Percentiles rank a stretch among this genome's conserved stretches.
phyloP scores from a whole-genome alignment of 768 basidiomycete genomes.

The Clitopilus hobsonii region DNA sequence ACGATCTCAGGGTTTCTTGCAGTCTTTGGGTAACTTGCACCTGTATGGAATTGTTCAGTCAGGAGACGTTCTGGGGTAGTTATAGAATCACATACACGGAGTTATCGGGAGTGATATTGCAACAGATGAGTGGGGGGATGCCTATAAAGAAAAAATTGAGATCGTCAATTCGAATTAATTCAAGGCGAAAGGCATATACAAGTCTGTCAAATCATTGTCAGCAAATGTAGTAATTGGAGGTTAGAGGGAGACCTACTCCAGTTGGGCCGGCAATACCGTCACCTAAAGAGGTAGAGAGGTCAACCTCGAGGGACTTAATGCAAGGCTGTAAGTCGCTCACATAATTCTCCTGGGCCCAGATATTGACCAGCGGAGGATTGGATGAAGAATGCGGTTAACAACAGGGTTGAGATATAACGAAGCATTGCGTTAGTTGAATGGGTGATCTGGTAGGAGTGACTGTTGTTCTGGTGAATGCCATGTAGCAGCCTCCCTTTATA shows the following conservation, averaged over 20 bases:
- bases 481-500: too few species aligned
- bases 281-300: background rate
- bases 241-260: background rate
- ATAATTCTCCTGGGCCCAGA: background rate
- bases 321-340: background rate
- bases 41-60: too few species aligned
- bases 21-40: background rate
- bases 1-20: too few species aligned
- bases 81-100: constrained; percentile 16
- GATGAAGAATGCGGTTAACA: background rate
- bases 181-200: background rate
- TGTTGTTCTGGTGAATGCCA: too few species aligned
- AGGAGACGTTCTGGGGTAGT: too few species aligned
- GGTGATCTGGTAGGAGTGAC: too few species aligned
- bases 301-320: background rate
- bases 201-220: too few species aligned
- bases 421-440: background rate
- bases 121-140: constrained; percentile 18
- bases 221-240: too few species aligned
- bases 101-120: constrained; percentile 15
- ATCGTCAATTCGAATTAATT: background rate
- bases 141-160: constrained; percentile 5
- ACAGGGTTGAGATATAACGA: background rate
- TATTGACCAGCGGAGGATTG: background rate
- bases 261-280: background rate